Conservation (phyloP, 371 early-diverging fungal genomes). For the Mortierella sp. region DNA sequence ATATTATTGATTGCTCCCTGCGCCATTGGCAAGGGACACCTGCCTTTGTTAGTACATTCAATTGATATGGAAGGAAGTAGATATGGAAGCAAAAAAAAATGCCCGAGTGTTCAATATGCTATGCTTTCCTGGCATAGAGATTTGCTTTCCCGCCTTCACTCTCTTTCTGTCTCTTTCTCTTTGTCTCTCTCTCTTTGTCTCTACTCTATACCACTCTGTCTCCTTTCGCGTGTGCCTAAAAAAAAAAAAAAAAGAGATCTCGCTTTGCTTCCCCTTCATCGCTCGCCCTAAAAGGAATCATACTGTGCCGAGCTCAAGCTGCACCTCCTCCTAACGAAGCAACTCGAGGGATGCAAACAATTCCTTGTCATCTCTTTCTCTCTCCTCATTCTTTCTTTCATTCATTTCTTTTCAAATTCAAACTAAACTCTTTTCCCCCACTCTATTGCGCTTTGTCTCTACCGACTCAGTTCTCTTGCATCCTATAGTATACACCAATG, state of each 20-base stretch:
- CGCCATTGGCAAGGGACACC: too few species aligned
- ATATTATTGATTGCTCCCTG: too few species aligned
- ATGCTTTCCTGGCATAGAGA: too few species aligned
- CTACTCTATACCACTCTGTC: too few species aligned
- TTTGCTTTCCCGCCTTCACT: too few species aligned
- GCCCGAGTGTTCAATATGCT: too few species aligned
- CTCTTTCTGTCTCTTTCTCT: neutral
- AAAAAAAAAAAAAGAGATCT: neutral
- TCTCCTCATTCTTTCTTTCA: neutral
- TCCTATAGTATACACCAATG: conserved; percentile 9
- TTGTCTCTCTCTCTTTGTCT: neutral
- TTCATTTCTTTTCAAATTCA: neutral
- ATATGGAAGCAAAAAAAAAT: too few species aligned
- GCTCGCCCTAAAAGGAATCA: neutral
- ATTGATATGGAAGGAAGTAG: too few species aligned
- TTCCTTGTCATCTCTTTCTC: neutral
- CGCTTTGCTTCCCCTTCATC: conserved; percentile 1
- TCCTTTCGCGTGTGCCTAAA: neutral
- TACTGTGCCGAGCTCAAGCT: too few species aligned
- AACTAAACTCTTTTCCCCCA: neutral
- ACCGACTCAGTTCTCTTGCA: neutral
- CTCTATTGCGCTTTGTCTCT: neutral
- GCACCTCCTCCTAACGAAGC: neutral
- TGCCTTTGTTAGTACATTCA: too few species aligned
- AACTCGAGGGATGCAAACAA: conserved; percentile 1